These are phyloP conservation scores for Corylus avellana DNA, from an alignment of 306 rosid genomes.

Conservation along the genomic window DNA sequence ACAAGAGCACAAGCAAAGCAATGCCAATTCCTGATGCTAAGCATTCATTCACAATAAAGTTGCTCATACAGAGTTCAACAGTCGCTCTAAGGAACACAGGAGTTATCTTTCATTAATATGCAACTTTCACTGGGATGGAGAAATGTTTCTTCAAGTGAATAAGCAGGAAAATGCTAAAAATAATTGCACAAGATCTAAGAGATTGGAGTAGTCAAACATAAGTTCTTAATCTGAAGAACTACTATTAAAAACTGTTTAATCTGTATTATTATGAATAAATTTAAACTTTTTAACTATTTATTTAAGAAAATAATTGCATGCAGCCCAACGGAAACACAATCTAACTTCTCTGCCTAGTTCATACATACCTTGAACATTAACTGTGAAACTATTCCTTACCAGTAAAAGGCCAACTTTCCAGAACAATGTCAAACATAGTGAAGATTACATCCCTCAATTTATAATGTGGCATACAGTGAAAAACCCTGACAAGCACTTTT, in stretches of 20 bases:
- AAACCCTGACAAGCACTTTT: not conserved
- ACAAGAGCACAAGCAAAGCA: not conserved
- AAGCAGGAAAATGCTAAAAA: not conserved
- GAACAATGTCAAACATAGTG: not conserved
- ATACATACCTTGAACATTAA: not conserved
- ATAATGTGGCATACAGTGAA: not conserved
- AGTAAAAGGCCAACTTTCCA: not conserved
- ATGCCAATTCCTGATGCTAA: not conserved
- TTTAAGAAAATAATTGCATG: not conserved
- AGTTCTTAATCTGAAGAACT: not conserved
- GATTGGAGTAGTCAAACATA: not conserved
- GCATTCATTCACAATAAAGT: not conserved
- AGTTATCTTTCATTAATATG: not conserved
- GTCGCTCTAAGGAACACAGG: not conserved
- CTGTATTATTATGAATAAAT: not conserved
- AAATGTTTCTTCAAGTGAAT: not conserved
- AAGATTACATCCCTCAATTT: not conserved
- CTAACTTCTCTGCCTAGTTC: not conserved
- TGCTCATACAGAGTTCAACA: not conserved
- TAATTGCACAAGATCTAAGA: not conserved
- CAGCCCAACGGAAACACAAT: not conserved
- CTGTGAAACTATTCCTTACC: not conserved
- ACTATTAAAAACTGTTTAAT: not conserved
- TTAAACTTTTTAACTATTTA: too few relatives aligned
- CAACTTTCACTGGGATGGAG: not conserved